Evolutionary conservation across 176 grass and related monocot genomes (phyloP).

Genomic region (Eleusine coracana): DNA sequence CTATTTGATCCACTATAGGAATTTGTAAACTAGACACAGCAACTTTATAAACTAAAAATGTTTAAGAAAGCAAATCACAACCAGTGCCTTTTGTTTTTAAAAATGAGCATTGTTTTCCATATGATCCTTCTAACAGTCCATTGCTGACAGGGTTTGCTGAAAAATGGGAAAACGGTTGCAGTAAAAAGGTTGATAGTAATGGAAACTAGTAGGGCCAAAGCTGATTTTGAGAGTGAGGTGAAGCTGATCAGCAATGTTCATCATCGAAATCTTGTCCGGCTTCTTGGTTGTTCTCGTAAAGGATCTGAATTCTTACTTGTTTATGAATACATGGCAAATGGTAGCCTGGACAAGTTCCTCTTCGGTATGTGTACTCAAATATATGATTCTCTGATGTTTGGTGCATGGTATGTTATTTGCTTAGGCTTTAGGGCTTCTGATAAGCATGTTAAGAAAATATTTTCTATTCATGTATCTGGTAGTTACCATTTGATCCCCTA

Average conservation of each 20-base stretch:
- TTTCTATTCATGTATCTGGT: slow-evolving; percentile 5
- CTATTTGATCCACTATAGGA: slow-evolving; percentile 10
- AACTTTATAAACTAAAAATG: background rate
- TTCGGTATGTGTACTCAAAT: slow-evolving; percentile 55
- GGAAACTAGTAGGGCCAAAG: slow-evolving; percentile 53
- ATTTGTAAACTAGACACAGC: background rate
- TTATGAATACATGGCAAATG: slow-evolving; percentile 93
- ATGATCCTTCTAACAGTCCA: slow-evolving; percentile 2
- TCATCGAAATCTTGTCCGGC: slow-evolving; percentile 77
- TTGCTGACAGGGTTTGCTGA: slow-evolving; percentile 61
- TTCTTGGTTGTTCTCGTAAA: slow-evolving; percentile 81
- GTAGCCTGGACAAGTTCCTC: slow-evolving; percentile 86
- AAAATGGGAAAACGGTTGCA: slow-evolving; percentile 84
- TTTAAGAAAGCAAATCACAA: slow-evolving; percentile 3
- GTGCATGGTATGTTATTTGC: slow-evolving; percentile 31
- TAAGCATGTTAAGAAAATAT: background rate
- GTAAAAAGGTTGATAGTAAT: slow-evolving; percentile 68
- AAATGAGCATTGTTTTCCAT: background rate
- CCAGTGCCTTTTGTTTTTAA: background rate
- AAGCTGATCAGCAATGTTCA: slow-evolving; percentile 93
- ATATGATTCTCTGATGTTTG: background rate
- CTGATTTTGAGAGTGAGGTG: slow-evolving; percentile 78
- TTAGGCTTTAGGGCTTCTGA: background rate
- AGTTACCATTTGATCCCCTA: background rate
- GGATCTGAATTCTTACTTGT: slow-evolving; percentile 69